Percentiles rank a stretch among this genome's conserved stretches.
Evolutionary conservation across 192 early-diverging fungal genomes (phyloP).

Genomic region (Backusella australiensis): DNA sequence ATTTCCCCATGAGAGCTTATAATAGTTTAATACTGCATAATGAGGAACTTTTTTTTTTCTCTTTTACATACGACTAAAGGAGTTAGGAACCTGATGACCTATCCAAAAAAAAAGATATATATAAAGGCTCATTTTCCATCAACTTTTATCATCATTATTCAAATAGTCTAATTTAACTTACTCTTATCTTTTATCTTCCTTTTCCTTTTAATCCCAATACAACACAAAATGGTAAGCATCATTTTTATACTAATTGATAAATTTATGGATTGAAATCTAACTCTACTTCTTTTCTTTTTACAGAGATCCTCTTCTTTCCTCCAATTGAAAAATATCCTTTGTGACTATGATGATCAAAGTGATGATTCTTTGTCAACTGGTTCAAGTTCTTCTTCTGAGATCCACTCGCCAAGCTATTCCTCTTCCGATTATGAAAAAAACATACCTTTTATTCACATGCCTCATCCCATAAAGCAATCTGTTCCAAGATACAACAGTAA

Average conservation of each 20-base stretch:
- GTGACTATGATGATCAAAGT: background rate
- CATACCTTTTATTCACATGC: background rate
- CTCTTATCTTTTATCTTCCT: background rate
- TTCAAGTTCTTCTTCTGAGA: background rate
- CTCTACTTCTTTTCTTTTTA: background rate
- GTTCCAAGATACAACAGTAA: background rate
- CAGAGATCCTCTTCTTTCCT: background rate
- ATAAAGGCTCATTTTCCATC: background rate
- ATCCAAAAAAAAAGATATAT: background rate
- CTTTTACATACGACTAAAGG: background rate
- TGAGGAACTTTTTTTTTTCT: background rate
- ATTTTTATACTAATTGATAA: background rate
- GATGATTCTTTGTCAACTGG: background rate
- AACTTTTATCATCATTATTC: background rate
- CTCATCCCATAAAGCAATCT: background rate
- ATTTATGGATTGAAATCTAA: background rate
- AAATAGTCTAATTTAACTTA: background rate
- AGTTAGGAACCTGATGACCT: background rate
- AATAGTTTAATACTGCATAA: background rate
- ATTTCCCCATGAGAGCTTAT: background rate
- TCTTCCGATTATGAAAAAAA: background rate
- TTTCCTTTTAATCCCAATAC: background rate
- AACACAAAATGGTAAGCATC: background rate
- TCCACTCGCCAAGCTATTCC: background rate
- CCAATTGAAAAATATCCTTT: conserved; percentile 1